phyloP scores from a whole-genome alignment of 768 basidiomycete species.

The Serendipita sp. region DNA sequence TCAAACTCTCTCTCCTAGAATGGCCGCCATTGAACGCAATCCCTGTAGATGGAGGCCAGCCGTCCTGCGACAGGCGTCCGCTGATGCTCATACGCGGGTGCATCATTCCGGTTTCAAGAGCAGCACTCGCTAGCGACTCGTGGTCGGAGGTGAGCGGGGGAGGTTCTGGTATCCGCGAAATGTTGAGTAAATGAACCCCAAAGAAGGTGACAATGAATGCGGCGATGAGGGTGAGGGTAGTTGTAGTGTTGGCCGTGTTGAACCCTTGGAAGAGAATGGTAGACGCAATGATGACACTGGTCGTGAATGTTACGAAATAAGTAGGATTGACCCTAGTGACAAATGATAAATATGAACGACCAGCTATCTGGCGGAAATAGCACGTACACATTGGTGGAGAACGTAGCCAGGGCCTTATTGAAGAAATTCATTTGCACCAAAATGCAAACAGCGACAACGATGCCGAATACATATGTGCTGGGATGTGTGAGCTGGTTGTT shows the following conservation, averaged over 20 bases:
- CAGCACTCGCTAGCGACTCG: conserved; percentile 17
- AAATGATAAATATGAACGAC: background rate
- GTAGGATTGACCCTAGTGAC: conserved; percentile 87
- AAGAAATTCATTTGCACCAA: conserved; percentile 91
- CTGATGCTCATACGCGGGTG: conserved; percentile 68
- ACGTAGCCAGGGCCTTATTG: conserved; percentile 94
- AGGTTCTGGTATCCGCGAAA: conserved; percentile 38
- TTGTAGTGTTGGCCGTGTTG: conserved; percentile 69
- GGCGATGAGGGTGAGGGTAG: conserved; percentile 72
- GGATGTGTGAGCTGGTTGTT: conserved; percentile 91
- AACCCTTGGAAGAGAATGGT: conserved; percentile 96
- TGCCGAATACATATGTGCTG: conserved; percentile 91
- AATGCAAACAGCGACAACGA: conserved; percentile 71
- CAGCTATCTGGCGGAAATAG: background rate
- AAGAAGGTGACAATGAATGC: conserved; percentile 91
- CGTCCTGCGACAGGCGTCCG: conserved; percentile 67
- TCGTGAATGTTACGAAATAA: conserved; percentile 95
- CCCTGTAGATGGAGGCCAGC: conserved; percentile 34
- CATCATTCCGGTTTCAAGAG: conserved; percentile 52
- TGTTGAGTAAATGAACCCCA: conserved; percentile 87
- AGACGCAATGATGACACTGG: conserved; percentile 83
- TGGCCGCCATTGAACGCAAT: conserved; percentile 31
- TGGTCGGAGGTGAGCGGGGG: conserved; percentile 29
- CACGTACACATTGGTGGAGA: conserved; percentile 92
- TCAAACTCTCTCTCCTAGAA: conserved; percentile 48